Percentiles rank a stretch among this genome's conserved stretches.
These are phyloP conservation scores for Baorangia bicolor DNA, from an alignment of 768 basidiomycete genomes.

Conservation along the genomic window DNA sequence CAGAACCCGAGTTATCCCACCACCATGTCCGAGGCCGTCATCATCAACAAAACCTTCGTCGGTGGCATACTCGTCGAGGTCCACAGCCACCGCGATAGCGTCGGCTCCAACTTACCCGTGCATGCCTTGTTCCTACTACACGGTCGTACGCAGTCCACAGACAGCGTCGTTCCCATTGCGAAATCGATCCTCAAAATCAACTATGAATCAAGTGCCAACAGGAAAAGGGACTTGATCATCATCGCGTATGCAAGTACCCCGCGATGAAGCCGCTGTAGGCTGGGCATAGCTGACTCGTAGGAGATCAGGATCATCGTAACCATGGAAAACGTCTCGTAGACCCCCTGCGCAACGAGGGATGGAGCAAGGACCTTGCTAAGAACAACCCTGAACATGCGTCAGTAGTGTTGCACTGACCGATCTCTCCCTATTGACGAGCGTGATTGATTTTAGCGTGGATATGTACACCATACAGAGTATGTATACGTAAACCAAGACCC, in stretches of 20 bases:
- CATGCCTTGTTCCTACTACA: conserved; percentile 31
- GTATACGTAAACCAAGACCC: neutral
- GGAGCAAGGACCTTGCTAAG: conserved; percentile 22
- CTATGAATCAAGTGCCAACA: conserved; percentile 13
- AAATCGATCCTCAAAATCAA: conserved; percentile 21
- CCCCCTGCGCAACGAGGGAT: conserved; percentile 22
- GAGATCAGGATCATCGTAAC: conserved; percentile 32
- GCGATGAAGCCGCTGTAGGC: neutral
- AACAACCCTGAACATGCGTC: conserved; percentile 31
- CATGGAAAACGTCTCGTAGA: conserved; percentile 30
- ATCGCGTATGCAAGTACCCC: conserved; percentile 26
- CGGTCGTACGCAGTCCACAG: conserved; percentile 20
- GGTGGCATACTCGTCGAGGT: conserved; percentile 29
- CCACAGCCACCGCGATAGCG: conserved; percentile 19
- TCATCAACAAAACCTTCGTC: conserved; percentile 14
- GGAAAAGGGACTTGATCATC: conserved; percentile 28
- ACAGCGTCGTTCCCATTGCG: conserved; percentile 15
- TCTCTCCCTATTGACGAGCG: conserved; percentile 2
- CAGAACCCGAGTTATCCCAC: neutral
- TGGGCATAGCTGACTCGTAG: neutral
- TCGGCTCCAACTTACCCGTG: conserved; percentile 21
- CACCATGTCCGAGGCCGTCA: conserved; percentile 19
- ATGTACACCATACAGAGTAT: conserved; percentile 35
- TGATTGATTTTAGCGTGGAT: conserved; percentile 18
- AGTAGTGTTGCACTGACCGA: conserved; percentile 4